Evolutionary conservation across 2,329 filamentous ascomycete genomes (phyloP).

Genomic region (Talaromyces sp.): DNA sequence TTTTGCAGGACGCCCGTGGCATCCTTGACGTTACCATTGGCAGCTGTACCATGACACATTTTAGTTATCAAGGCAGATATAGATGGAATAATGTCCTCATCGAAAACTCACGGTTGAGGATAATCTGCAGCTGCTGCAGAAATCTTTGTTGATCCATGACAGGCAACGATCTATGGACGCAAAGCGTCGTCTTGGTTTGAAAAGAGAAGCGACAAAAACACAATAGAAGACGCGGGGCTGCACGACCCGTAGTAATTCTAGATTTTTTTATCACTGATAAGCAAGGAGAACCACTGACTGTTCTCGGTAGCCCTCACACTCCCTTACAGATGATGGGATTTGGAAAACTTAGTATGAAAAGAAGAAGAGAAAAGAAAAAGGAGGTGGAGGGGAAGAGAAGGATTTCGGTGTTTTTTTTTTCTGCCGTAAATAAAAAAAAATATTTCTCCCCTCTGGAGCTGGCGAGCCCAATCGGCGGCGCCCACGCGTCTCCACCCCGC

Average conservation of each 20-base stretch:
- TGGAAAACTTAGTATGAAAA: neutral
- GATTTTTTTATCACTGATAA: neutral
- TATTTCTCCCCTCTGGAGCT: slow-evolving; percentile 8
- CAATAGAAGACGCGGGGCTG: slow-evolving; percentile 4
- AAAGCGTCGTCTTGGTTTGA: slow-evolving; percentile 4
- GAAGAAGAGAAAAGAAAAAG: neutral
- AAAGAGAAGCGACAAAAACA: slow-evolving; percentile 1
- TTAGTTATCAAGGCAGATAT: neutral
- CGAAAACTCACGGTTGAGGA: slow-evolving; percentile 69
- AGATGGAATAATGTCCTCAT: neutral
- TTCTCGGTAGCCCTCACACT: neutral
- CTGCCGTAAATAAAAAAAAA: slow-evolving; percentile 4
- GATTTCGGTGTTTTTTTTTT: neutral
- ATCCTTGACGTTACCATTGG: slow-evolving; percentile 83
- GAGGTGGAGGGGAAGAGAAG: neutral
- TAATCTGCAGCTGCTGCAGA: slow-evolving; percentile 77
- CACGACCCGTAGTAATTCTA: neutral
- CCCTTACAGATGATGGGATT: neutral
- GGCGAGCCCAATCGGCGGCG: neutral
- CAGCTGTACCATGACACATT: slow-evolving; percentile 51
- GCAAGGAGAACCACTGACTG: neutral
- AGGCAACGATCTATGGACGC: slow-evolving; percentile 9
- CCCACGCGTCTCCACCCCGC: slow-evolving; percentile 11
- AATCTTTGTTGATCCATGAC: slow-evolving; percentile 78
- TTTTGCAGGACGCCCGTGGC: slow-evolving; percentile 87